Conservation (phyloP, 495 filamentous ascomycete genomes). For the Corynascus novoguineensis region DNA sequence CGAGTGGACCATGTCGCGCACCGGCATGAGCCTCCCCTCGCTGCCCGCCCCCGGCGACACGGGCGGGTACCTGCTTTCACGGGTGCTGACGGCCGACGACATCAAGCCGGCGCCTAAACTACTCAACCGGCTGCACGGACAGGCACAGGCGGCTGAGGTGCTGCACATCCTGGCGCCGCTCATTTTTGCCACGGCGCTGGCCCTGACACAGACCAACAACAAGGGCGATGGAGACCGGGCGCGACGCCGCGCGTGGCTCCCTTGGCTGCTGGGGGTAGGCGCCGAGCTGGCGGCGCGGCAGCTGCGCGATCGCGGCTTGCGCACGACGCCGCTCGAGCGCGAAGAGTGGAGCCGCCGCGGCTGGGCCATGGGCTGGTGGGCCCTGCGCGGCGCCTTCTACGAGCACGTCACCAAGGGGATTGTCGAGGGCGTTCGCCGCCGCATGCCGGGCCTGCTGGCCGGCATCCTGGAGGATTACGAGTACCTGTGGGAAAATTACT, state of each 20-base stretch:
- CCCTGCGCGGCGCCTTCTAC: conserved; percentile 92
- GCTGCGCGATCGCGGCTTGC: conserved; percentile 66
- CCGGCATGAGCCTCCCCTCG: conserved; percentile 72
- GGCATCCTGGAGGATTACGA: conserved; percentile 91
- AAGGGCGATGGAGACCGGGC: too few relatives aligned
- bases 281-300: conserved; percentile 85
- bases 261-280: conserved; percentile 82
- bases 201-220: conserved; percentile 55
- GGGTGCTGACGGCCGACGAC: conserved; percentile 90
- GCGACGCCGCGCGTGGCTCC: too few relatives aligned
- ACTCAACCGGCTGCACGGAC: conserved; percentile 67
- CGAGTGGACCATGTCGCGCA: conserved; percentile 93
- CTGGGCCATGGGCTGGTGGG: conserved; percentile 92
- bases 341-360: conserved; percentile 81
- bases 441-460: conserved; percentile 70
- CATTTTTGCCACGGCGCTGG: conserved; percentile 80
- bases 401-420: conserved; percentile 84
- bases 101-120: conserved; percentile 84
- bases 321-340: conserved; percentile 76
- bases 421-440: conserved; percentile 63
- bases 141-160: conserved; percentile 72
- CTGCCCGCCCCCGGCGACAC: conserved; percentile 76
- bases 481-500: conserved; percentile 96
- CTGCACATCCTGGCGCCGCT: conserved; percentile 87
- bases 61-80: conserved; percentile 78